These are phyloP conservation scores for Radiomyces spectabilis DNA, from an alignment of 192 early-diverging fungal species.

Conservation along the genomic window DNA sequence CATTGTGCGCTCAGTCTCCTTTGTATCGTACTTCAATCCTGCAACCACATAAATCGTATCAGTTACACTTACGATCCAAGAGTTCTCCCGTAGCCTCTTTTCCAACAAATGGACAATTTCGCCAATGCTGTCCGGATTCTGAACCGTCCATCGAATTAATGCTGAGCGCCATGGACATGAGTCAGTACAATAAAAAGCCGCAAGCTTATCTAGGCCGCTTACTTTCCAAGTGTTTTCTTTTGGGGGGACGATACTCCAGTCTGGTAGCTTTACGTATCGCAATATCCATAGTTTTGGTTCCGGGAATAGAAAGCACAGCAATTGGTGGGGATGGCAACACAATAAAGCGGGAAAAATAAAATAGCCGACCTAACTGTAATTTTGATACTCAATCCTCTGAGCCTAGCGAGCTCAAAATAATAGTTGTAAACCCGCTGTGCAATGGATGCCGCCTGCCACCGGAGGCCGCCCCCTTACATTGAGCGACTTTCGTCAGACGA, in stretches of 20 bases:
- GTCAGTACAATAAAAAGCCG: neutral
- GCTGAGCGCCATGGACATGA: constrained; percentile 1
- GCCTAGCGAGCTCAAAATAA: too few species aligned
- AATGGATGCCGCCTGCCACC: too few species aligned
- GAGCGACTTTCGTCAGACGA: too few species aligned
- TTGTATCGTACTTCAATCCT: neutral
- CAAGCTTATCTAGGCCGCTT: neutral
- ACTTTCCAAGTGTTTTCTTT: constrained; percentile 89
- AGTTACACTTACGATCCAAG: constrained; percentile 63
- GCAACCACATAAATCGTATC: neutral
- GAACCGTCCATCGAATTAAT: constrained; percentile 12
- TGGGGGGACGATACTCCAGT: constrained; percentile 82
- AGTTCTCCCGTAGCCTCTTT: constrained; percentile 39
- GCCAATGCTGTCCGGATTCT: constrained; percentile 26
- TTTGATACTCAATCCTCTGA: too few species aligned
- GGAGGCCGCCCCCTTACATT: too few species aligned
- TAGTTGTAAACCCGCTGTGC: too few species aligned
- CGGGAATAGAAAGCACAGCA: too few species aligned
- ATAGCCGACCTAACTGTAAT: too few species aligned
- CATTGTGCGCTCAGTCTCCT: neutral
- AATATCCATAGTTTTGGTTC: constrained; percentile 37
- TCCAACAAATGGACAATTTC: constrained; percentile 42
- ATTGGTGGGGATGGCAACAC: too few species aligned
- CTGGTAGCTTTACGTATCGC: constrained; percentile 73
- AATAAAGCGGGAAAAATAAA: too few species aligned